These are phyloP conservation scores for Gossypium turneri DNA, from an alignment of 345 rosid species.

Conservation along the genomic window DNA sequence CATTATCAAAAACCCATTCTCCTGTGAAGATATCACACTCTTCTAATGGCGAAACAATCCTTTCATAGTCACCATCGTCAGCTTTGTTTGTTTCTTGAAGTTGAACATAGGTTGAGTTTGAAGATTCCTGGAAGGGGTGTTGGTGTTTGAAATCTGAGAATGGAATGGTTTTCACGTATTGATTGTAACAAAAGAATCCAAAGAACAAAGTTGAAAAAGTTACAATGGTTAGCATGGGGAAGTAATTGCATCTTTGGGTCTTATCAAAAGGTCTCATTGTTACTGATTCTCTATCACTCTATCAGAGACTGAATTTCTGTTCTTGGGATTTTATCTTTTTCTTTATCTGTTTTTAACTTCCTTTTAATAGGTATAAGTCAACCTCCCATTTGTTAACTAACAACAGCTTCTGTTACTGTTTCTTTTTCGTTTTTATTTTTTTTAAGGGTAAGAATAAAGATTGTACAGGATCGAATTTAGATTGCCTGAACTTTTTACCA, in stretches of 20 bases:
- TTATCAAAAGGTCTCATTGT: background rate
- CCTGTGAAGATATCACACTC: constrained; percentile 76
- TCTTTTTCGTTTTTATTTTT: too few species aligned
- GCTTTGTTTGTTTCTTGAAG: constrained; percentile 7
- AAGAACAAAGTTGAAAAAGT: constrained; percentile 46
- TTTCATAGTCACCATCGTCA: constrained; percentile 22
- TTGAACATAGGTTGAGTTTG: background rate
- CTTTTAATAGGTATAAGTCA: too few species aligned
- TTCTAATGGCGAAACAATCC: constrained; percentile 36
- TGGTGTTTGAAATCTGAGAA: constrained; percentile 17
- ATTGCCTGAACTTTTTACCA: too few species aligned
- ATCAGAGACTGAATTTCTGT: too few species aligned
- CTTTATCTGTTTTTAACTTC: too few species aligned
- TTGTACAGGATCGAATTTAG: too few species aligned
- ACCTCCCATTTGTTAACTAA: too few species aligned
- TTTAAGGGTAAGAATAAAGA: too few species aligned
- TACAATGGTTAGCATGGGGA: constrained; percentile 25
- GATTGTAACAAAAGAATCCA: constrained; percentile 44
- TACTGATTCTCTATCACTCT: background rate
- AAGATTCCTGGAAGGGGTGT: constrained; percentile 20
- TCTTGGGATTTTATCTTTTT: too few species aligned
- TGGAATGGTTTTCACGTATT: constrained; percentile 22
- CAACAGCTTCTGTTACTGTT: too few species aligned
- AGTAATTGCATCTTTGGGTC: constrained; percentile 24
- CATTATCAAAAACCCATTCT: constrained; percentile 66